Conservation (phyloP, 495 filamentous ascomycete species). For the Penicillium nucicola region DNA sequence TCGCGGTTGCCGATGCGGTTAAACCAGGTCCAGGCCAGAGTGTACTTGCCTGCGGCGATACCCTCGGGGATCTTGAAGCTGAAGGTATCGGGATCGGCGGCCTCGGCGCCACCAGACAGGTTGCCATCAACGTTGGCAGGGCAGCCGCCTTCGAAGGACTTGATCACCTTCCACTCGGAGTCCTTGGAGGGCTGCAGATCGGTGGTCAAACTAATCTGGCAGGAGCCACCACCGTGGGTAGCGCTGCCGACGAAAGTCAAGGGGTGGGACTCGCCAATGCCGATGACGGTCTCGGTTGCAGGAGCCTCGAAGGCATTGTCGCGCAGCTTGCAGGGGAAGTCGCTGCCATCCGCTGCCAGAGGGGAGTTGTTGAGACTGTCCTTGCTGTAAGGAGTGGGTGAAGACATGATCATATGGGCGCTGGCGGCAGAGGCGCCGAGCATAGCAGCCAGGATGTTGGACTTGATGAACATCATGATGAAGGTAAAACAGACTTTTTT, state of each 20-base stretch:
- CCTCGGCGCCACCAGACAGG: slow-evolving; percentile 16
- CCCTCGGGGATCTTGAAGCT: slow-evolving; percentile 45
- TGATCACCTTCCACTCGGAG: slow-evolving; percentile 70
- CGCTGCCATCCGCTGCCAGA: slow-evolving; percentile 51
- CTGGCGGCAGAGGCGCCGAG: slow-evolving; percentile 48
- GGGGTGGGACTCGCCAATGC: slow-evolving; percentile 23
- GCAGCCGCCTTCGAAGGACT: slow-evolving; percentile 79
- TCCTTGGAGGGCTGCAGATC: slow-evolving; percentile 57
- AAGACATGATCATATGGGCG: slow-evolving; percentile 69
- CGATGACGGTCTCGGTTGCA: slow-evolving; percentile 27
- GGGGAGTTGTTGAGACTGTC: slow-evolving; percentile 57
- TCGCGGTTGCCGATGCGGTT: slow-evolving; percentile 86
- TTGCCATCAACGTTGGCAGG: slow-evolving; percentile 54
- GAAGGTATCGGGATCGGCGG: slow-evolving; percentile 28
- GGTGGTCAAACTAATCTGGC: slow-evolving; percentile 79
- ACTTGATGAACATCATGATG: slow-evolving; percentile 41
- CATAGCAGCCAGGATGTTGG: slow-evolving; percentile 32
- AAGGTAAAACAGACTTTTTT: slow-evolving; percentile 12
- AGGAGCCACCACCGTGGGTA: slow-evolving; percentile 84
- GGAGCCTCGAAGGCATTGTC: slow-evolving; percentile 19
- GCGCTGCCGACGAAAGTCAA: slow-evolving; percentile 49
- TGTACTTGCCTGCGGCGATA: slow-evolving; percentile 51
- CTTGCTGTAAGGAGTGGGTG: slow-evolving; percentile 62
- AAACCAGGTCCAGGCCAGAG: slow-evolving; percentile 87
- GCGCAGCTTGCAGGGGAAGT: slow-evolving; percentile 77